Evolutionary conservation across 2,329 filamentous ascomycete species (phyloP).

Genomic region (Monosporascus sp.): DNA sequence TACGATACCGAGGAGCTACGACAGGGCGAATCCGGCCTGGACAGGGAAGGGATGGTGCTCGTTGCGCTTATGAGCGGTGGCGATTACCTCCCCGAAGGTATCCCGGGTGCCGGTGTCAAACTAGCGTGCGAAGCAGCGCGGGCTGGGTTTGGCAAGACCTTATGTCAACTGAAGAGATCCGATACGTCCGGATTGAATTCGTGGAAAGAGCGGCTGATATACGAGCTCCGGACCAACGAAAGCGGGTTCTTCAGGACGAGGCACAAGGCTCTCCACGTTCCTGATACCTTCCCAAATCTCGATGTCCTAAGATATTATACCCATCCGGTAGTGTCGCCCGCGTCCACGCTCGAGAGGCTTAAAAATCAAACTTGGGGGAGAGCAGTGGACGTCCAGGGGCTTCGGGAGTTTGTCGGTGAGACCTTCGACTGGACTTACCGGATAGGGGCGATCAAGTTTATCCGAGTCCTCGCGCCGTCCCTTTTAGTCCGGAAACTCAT

Average conservation of each 20-base stretch:
- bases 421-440: slow-evolving; percentile 83
- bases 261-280: slow-evolving; percentile 69
- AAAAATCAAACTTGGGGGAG: slow-evolving; percentile 54
- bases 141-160: slow-evolving; percentile 75
- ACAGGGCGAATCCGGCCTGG: slow-evolving; percentile 54
- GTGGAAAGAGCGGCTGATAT: slow-evolving; percentile 69
- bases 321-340: slow-evolving; percentile 72
- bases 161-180: slow-evolving; percentile 60
- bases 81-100: slow-evolving; percentile 85
- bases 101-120: slow-evolving; percentile 82
- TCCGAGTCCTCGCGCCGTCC: slow-evolving; percentile 72
- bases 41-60: slow-evolving; percentile 85
- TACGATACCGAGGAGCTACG: slow-evolving; percentile 61
- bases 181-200: slow-evolving; percentile 54
- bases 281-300: slow-evolving; percentile 72
- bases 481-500: slow-evolving; percentile 61
- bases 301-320: slow-evolving; percentile 84
- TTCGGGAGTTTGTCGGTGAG: slow-evolving; percentile 71
- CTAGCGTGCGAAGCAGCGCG: slow-evolving; percentile 84
- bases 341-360: slow-evolving; percentile 50
- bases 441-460: slow-evolving; percentile 76
- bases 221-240: slow-evolving; percentile 80
- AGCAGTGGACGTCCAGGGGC: slow-evolving; percentile 56
- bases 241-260: slow-evolving; percentile 72
- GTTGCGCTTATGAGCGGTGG: slow-evolving; percentile 93